These are phyloP conservation scores for Neurospora sp. DNA, from an alignment of 495 filamentous ascomycete genomes.

Conservation along the genomic window DNA sequence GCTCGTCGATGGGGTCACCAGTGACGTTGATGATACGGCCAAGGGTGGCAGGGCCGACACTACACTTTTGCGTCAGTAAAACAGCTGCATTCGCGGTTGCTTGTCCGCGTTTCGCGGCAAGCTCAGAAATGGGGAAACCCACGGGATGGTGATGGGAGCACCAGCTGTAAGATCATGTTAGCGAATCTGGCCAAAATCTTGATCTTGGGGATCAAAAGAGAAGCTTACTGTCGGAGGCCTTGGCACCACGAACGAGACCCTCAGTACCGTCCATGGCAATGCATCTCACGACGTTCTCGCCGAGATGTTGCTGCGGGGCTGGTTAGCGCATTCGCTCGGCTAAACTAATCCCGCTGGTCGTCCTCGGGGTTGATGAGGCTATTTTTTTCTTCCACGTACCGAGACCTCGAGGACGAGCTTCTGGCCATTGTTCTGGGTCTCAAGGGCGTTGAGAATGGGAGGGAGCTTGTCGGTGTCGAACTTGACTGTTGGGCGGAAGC, in stretches of 20 bases:
- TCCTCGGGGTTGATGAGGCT: conserved; percentile 1
- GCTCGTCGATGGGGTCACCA: conserved; percentile 99
- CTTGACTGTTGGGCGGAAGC: conserved; percentile 46
- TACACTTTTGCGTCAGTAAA: conserved; percentile 3
- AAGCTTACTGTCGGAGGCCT: conserved; percentile 57
- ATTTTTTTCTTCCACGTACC: conserved; percentile 48
- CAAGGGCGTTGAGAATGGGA: conserved; percentile 93
- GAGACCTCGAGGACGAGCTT: conserved; percentile 96
- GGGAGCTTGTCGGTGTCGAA: conserved; percentile 93
- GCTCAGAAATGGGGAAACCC: conserved; percentile 6
- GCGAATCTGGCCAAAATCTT: not conserved
- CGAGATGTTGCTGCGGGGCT: conserved; percentile 84
- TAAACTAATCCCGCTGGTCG: not conserved
- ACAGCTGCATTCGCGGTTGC: not conserved
- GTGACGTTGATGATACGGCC: conserved; percentile 99
- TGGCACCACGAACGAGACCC: conserved; percentile 87
- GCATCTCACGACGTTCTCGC: conserved; percentile 96
- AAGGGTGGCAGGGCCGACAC: conserved; percentile 83
- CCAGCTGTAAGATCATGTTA: conserved; percentile 42
- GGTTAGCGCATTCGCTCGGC: conserved; percentile 28
- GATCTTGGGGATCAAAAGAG: not conserved
- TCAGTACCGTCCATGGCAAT: conserved; percentile 99
- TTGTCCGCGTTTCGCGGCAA: not conserved
- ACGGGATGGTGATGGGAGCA: conserved; percentile 87
- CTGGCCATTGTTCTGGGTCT: conserved; percentile 80